Evolutionary conservation across 371 early-diverging fungal genomes (phyloP), one percentile per base, ranked within the genome.

Genomic region (Mortierella sp.): DNA sequence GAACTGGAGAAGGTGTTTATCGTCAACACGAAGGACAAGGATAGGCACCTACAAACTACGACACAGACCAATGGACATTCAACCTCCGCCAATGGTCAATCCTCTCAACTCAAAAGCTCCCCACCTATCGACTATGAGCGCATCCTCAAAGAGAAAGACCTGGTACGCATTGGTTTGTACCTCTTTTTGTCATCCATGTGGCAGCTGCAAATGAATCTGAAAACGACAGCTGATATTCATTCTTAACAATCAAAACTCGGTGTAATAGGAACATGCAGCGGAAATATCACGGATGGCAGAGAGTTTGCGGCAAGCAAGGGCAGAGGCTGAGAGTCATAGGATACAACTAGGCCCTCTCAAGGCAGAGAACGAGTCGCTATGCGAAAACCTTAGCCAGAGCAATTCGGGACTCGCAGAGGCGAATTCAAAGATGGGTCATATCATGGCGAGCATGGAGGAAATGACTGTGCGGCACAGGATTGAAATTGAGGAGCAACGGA

Each of bases 1-100:
- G 87, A 86, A 24, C 72, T 86, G 42, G 87, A 81, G 31, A 78
- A 75, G 28, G 68, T 58, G 5, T 57, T 81, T 63, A 63, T 78
- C 14, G 74, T 72, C 60, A 74, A 78, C 10, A 34, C 54, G n/a
- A 75, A 65, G 16, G 79, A 65, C 7, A 72, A 78, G 16, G 65
- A 44, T 57, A 31, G 71, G 45, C 45, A 13, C 57, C 78, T 55
- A 28, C 50, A 34, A 13, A 42, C 50, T 4, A 11, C 54, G 31
- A 28, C 63, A 34, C n/a, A 54, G 26, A 31, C 60, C 26, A 72
- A 80, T 72, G 80, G 60, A 31, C 48, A 54, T 63, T 45, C n/a
- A 34, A 48, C 44, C 28, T 8, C 45, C 55, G 73, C 26, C 75
- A 38, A 38, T 58, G 45, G 45, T n/a, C 26, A 48, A 11, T 31